Base-by-base conservation (phyloP, 2,329 filamentous ascomycete genomes). In the Diplocarpon mali region DNA sequence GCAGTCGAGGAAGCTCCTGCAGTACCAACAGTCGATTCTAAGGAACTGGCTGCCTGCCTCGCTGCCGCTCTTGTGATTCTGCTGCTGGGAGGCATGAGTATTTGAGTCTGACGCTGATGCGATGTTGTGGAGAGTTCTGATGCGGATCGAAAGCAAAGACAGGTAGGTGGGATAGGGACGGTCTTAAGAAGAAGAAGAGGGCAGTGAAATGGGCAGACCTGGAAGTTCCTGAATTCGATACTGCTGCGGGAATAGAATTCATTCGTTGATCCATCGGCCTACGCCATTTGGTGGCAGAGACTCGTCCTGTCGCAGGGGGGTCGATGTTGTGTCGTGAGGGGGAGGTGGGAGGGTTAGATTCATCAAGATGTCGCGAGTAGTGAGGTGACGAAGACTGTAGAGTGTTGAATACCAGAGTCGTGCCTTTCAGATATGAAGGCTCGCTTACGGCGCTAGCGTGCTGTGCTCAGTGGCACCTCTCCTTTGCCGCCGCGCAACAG, bases 11-110 rank as follows among this genome's bases (percentile, higher is more conserved):
- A 48, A 54, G 63, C 57, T 51, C 62, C 60, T 48, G 67, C 62
- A 61, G 67, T 60, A 51, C 61, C 46, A 42, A 41, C 58, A 59
- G 65, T 56, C 39, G 60, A 53, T 40, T 58, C 49, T 55, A 58
- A 53, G 52, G 61, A 53, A 57, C 61, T 77, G 64, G 85, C 83
- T 71, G 85, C 85, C 77, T 86, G 81, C 73, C 88, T 88, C 71
- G 89, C 84, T 67, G 89, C 83, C 62, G 89, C 92, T 73, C 90
- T 87, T 74, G 90, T 95, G 62, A 92, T 81, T 85, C 89, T 95
- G 77, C 80, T 95, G 80, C 32, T 48, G 32, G 46, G 37, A 53
- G 30, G 30, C 46, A 50, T 50, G 46, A 50, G 52, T 50, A 46
- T 46, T 30, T 48, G 38, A 15, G 41, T 48, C 31, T 48, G 35